Percentiles rank a stretch among this genome's conserved stretches.
Conservation (phyloP, 495 filamentous ascomycete species). For the Peziza echinospora region DNA sequence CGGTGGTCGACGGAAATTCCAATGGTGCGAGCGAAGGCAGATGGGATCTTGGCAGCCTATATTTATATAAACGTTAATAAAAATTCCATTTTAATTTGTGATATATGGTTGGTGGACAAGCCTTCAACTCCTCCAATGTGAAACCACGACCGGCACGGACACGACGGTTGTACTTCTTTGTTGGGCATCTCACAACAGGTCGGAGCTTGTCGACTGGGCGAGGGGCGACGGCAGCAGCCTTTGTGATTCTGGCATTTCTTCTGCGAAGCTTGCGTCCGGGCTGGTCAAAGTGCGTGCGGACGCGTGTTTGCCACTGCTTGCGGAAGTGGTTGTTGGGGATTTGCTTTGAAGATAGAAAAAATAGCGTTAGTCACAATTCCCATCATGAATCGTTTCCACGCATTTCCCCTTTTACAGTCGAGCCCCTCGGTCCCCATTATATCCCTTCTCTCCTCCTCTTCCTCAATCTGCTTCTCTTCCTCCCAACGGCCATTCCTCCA, state of each 20-base stretch:
- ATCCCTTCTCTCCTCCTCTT: too few species aligned
- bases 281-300: conserved; percentile 98
- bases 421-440: too few species aligned
- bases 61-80: too few species aligned
- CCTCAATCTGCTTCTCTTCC: not conserved
- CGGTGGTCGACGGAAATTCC: conserved; percentile 93
- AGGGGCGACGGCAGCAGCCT: conserved; percentile 84
- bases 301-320: conserved; percentile 99
- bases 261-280: conserved; percentile 83
- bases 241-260: conserved; percentile 68
- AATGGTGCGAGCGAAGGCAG: conserved; percentile 80
- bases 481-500: not conserved
- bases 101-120: too few species aligned
- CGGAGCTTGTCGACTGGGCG: conserved; percentile 92
- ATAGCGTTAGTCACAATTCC: not conserved
- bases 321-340: conserved; percentile 99
- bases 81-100: too few species aligned
- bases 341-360: conserved; percentile 28
- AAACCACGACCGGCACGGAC: conserved; percentile 92
- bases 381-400: too few species aligned
- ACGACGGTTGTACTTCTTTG: conserved; percentile 95
- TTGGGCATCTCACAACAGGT: conserved; percentile 85
- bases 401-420: too few species aligned
- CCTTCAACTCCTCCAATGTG: conserved; percentile 92
- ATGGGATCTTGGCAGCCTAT: conserved; percentile 86